Conservation (phyloP, 768 basidiomycete species). For the Lentinula boryana region DNA sequence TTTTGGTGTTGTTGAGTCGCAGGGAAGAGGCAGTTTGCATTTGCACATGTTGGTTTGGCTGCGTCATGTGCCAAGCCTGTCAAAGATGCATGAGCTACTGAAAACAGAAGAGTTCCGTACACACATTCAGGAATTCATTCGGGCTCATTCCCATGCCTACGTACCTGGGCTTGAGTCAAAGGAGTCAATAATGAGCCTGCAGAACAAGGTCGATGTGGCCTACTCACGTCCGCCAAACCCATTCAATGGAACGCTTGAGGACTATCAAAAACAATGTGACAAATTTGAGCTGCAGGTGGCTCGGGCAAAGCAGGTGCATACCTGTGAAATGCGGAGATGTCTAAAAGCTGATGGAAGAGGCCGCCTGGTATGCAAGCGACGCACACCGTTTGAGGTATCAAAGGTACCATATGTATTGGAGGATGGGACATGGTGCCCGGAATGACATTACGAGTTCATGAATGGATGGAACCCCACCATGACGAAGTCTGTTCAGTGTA, state of each 20-base stretch:
- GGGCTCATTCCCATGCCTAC: conserved; percentile 23
- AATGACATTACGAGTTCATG: conserved; percentile 13
- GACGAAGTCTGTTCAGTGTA: conserved; percentile 17
- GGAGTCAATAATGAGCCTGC: background rate
- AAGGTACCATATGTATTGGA: conserved; percentile 17
- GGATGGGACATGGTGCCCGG: conserved; percentile 22
- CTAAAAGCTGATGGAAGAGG: conserved; percentile 6
- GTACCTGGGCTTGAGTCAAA: conserved; percentile 7
- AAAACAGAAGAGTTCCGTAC: conserved; percentile 19
- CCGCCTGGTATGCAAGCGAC: conserved; percentile 24
- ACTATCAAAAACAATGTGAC: conserved; percentile 6
- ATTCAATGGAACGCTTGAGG: background rate
- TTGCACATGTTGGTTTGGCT: conserved; percentile 35
- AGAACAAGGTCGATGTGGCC: conserved; percentile 14
- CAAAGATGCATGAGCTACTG: conserved; percentile 16
- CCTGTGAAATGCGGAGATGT: conserved; percentile 21
- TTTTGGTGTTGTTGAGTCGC: conserved; percentile 29
- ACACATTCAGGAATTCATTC: conserved; percentile 22
- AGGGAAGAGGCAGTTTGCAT: conserved; percentile 35
- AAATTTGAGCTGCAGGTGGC: conserved; percentile 18
- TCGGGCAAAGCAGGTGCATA: conserved; percentile 25
- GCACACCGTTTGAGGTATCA: conserved; percentile 21
- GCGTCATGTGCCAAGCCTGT: conserved; percentile 17
- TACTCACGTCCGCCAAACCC: conserved; percentile 30
- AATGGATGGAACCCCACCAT: conserved; percentile 24